A percentile compares a stretch with the other conserved stretches of the same genome.
phyloP scores from a whole-genome alignment of 2,329 filamentous ascomycete genomes.

The Pestalotiopsis sp. region DNA sequence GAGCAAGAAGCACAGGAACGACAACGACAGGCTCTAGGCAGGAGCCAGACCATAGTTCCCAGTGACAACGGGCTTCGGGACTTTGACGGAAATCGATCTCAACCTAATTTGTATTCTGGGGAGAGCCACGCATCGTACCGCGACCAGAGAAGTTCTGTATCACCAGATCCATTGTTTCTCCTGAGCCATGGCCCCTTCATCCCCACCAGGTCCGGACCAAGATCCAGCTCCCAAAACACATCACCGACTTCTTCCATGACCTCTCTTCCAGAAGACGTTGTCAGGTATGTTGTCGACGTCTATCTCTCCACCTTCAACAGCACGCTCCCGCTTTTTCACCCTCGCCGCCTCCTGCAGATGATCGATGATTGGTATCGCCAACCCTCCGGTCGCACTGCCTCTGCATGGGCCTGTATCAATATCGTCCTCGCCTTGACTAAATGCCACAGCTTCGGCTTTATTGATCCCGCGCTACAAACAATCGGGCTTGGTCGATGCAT shows the following conservation, averaged over 20 bases:
- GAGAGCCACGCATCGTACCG: background rate
- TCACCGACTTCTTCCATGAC: background rate
- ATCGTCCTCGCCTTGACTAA: background rate
- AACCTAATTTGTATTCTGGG: background rate
- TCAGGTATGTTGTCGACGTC: background rate
- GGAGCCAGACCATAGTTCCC: background rate
- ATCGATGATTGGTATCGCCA: background rate
- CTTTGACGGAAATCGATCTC: background rate
- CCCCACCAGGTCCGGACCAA: background rate
- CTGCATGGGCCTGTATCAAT: background rate
- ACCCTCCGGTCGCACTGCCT: background rate
- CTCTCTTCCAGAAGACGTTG: background rate
- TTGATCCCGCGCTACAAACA: background rate
- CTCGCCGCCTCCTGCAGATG: background rate
- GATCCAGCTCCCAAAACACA: background rate
- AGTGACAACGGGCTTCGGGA: background rate
- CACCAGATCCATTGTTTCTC: background rate
- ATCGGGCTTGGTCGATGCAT: background rate
- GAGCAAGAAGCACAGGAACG: background rate
- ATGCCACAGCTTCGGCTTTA: background rate
- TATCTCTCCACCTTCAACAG: background rate
- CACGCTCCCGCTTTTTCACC: background rate
- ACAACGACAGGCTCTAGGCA: background rate
- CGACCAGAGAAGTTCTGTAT: background rate
- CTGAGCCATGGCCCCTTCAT: background rate